Base-by-base conservation (phyloP, 495 filamentous ascomycete species). In the Staphylotrichum longicolle region DNA sequence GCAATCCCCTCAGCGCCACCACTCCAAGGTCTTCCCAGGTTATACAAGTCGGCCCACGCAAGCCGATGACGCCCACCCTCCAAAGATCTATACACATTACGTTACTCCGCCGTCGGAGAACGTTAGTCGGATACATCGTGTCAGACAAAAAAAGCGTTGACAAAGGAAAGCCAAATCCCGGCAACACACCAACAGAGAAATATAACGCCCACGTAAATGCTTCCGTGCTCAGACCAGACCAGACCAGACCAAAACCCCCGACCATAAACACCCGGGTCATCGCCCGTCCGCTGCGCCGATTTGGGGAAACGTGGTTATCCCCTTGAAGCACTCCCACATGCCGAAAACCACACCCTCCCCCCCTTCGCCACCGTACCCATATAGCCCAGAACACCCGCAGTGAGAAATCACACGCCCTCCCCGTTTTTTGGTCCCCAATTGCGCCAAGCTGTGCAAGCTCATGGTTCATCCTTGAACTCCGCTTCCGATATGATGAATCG, bases 121-220 rank as follows among this genome's bases (percentile, higher is more conserved):
- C 51, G 51, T 27, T n/a, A 27, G 58, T 60, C 49, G 50, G 32
- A 54, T 60, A 48, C 58, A 48, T 60, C 58, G 20, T 60, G 40
- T 60, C 58, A 52, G 10, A 51, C 33, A 57, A 62, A 62, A 12
- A 11, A 52, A 35, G 30, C 12, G 20, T 2, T 33, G 14, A 35
- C 20, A 62, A 62, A 56, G 50, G 34, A 41, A 47, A 54, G 32
- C 12, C 8, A 62, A 56, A 15, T 34, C 42, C 50, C 30, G 3
- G 4, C 50, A 41, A 37, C 3, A 47, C 15, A 39, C 5, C 37
- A 39, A 39, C 5, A 39, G 37, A 39, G 10, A 39, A 39, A 10
- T 39, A 6, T 7, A 52, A 62, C 52, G 35, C 54, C 61, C 54
- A 12, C 46, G 49, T 48, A 58, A 63, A 63, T 63, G 61, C 61